Evolutionary conservation across 2,329 filamentous ascomycete genomes (phyloP), one percentile per base, ranked within the genome.

Genomic region (Triangularia verruculosa): DNA sequence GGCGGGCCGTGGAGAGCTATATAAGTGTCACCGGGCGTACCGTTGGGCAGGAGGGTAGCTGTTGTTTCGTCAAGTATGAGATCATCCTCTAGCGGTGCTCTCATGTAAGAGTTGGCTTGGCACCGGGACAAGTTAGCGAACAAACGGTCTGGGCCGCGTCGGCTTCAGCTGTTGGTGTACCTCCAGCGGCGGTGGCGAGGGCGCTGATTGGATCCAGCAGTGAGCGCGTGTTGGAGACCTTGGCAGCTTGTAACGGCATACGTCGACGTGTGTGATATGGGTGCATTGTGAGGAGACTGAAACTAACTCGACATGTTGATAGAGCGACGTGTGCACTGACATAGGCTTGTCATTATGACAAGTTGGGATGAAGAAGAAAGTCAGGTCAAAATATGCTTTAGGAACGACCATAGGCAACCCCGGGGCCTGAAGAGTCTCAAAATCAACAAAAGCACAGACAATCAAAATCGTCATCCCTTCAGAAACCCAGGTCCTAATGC

Each of bases 1-100:
- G n/a, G 39, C 39, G 39, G 39, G 17, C n/a, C 39, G n/a, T 47
- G 39, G 39, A 47, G 39, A 47, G 39, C 39, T 47, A 47, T 47
- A 47, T 47, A 12, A 47, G 39, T 20, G 6, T 47, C 39, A 22
- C 39, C 39, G 39, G 39, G 39, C 39, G 39, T 22, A 17, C 56
- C 15, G 32, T 24, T 58, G 30, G 20, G 27, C 30, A n/a, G 55
- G 39, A 39, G 55, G 24, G 54, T 51, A 28, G 56, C 39, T 47
- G 39, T 47, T 47, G 39, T 47, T 47, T 47, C 17, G 39, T 47
- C 20, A 27, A 57, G 53, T 63, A 63, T 63, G 61, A 63, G 61
- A 63, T 63, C 61, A 63, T 63, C 32, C 57, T 57, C 47, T 17
- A 30, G 28, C 22, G 39, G 39, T 47, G 17, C 39, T 47, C 39